Evolutionary conservation across 192 early-diverging fungal genomes (phyloP), one percentile per base, ranked within the genome.

Genomic region (Geranomyces michiganensis): DNA sequence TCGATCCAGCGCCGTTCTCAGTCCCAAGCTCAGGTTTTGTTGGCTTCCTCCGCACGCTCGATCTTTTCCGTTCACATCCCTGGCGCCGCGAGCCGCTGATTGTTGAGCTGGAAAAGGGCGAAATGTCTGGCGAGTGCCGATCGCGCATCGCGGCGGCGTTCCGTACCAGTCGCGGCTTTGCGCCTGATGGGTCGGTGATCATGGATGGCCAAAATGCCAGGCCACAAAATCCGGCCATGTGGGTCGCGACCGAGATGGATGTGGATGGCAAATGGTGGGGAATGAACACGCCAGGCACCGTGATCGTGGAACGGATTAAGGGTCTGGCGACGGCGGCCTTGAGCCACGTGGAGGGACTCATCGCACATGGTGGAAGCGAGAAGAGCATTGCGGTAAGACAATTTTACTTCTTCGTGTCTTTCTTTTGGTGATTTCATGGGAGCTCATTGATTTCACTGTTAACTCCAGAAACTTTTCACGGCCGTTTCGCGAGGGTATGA

Each of bases 401-500:
- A 46, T 21, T 32, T 2, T 21, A 29, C 8, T 43, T 41, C 44
- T n/a, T 29, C 43, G 32, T 41, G 22, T 41, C 21, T 46, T 36
- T 53, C 12, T 47, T 19, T 10, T 19, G 19, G 46, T 47, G 46
- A 47, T 10, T 19, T 14, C 46, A 47, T 19, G 19, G 12, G 19
- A 47, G n/a, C n/a, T n/a, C n/a, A n/a, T n/a, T 41, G 36, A 10
- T 41, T 41, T 41, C 36, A 10, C 36, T 41, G 36, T 10, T 19
- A 26, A 6, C 44, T 59, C 60, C 82, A 88, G 83, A 80, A 87
- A 65, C 61, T 95, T 17, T 98, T 96, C 81, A 79, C 92, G 7
- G 87, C 92, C 8, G 91, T 93, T n/a, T 79, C 92, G 17, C 63
- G 73, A 30, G 91, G 92, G 58, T 98, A 95, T 70, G 87, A 90